These are phyloP conservation scores for Apiospora aurea DNA, from an alignment of 2,329 filamentous ascomycete genomes.

Conservation along the genomic window DNA sequence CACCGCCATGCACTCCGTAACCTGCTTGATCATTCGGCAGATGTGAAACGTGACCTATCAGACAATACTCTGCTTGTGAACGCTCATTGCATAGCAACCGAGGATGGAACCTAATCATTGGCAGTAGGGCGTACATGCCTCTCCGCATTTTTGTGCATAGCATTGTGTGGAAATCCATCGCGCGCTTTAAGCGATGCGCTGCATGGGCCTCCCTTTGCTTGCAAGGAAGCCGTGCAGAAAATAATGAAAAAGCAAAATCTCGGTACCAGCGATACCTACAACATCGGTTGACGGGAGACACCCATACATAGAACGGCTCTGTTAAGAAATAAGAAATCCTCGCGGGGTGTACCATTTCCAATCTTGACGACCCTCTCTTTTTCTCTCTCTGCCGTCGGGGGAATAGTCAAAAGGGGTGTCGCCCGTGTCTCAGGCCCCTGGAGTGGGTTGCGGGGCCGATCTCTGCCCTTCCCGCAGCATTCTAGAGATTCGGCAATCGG, in stretches of 20 bases:
- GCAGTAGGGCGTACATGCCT: not conserved
- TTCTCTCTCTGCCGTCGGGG: slow-evolving; percentile 29
- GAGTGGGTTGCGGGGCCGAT: slow-evolving; percentile 37
- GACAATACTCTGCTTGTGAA: not conserved
- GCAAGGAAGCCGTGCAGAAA: not conserved
- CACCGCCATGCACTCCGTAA: not conserved
- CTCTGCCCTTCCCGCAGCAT: slow-evolving; percentile 34
- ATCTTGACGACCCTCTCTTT: not conserved
- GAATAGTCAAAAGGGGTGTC: slow-evolving; percentile 18
- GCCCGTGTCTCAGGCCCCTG: slow-evolving; percentile 24
- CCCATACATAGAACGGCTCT: not conserved
- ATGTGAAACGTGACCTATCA: slow-evolving; percentile 18
- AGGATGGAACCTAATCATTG: not conserved
- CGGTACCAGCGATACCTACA: slow-evolving; percentile 3
- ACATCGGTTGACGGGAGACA: not conserved
- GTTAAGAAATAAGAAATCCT: slow-evolving; percentile 2
- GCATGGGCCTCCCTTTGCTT: slow-evolving; percentile 4
- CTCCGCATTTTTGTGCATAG: slow-evolving; percentile 13
- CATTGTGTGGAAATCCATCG: not conserved
- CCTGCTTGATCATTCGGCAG: not conserved
- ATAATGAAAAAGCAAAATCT: not conserved
- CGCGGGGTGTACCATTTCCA: slow-evolving; percentile 12
- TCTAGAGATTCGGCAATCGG: slow-evolving; percentile 41
- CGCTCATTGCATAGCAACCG: not conserved
- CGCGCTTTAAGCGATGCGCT: slow-evolving; percentile 9